phyloP scores from a whole-genome alignment of 371 early-diverging fungal genomes.

The Mortierella sp. region DNA sequence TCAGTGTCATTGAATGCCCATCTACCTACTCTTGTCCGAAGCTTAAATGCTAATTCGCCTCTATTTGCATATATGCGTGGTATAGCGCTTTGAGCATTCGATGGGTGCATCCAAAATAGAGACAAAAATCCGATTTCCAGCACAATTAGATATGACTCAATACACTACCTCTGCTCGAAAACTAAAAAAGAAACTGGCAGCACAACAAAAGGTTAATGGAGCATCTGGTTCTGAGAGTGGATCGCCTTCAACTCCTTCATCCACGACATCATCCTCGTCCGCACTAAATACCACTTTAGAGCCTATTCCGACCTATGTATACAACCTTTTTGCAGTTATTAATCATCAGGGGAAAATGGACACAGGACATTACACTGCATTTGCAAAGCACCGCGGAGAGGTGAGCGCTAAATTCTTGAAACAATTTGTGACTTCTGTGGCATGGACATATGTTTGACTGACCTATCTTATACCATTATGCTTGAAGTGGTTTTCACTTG shows the following conservation, averaged over 20 bases:
- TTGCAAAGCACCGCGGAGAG: constrained; percentile 80
- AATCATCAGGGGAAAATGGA: constrained; percentile 93
- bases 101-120: constrained; percentile 85
- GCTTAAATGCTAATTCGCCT: neutral
- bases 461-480: neutral
- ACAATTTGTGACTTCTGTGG: neutral
- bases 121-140: constrained; percentile 86
- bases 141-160: constrained; percentile 93
- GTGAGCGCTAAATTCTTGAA: constrained; percentile 54
- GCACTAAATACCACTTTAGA: constrained; percentile 26
- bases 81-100: constrained; percentile 88
- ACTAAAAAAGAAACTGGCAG: constrained; percentile 40
- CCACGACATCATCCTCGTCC: constrained; percentile 20
- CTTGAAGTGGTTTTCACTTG: constrained; percentile 90
- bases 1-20: too few relatives aligned
- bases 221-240: constrained; percentile 27
- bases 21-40: constrained; percentile 40
- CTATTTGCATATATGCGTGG: neutral
- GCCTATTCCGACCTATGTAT: constrained; percentile 76
- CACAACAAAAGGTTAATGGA: constrained; percentile 37
- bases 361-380: constrained; percentile 95
- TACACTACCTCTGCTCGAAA: constrained; percentile 75
- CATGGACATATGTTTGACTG: neutral
- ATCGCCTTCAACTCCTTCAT: constrained; percentile 26
- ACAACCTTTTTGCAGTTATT: constrained; percentile 91